Conservation (phyloP, 495 filamentous ascomycete genomes). For the Xylaria nigripes region DNA sequence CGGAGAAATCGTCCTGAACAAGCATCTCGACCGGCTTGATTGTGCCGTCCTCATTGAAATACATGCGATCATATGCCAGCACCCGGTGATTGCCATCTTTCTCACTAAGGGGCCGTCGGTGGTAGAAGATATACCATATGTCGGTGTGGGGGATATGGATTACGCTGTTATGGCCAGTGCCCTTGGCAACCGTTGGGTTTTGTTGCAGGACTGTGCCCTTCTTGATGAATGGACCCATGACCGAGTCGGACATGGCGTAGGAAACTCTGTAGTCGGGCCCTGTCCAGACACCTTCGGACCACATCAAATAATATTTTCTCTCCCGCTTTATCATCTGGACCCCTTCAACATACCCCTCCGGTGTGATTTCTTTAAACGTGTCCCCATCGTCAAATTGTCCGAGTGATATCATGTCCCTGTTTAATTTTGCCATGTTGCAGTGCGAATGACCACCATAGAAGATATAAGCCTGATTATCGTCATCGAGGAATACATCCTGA, state of each 20-base stretch:
- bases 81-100: constrained; percentile 37
- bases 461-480: constrained; percentile 41
- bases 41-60: constrained; percentile 36
- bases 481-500: constrained; percentile 43
- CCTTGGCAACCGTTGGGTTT: constrained; percentile 30
- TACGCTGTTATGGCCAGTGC: constrained; percentile 38
- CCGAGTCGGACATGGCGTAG: constrained; percentile 37
- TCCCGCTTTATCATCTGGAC: constrained; percentile 39
- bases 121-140: constrained; percentile 44
- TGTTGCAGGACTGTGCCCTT: constrained; percentile 34
- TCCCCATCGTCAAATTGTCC: constrained; percentile 23
- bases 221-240: constrained; percentile 36
- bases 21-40: constrained; percentile 37
- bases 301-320: constrained; percentile 41
- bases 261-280: constrained; percentile 40
- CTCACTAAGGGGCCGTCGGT: constrained; percentile 36
- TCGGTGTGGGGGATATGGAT: constrained; percentile 35
- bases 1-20: constrained; percentile 29
- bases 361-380: constrained; percentile 35
- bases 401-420: constrained; percentile 37
- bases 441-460: constrained; percentile 45
- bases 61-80: constrained; percentile 40
- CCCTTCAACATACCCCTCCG: constrained; percentile 36
- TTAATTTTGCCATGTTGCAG: constrained; percentile 36
- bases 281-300: constrained; percentile 39